Evolutionary conservation across 495 filamentous ascomycete genomes (phyloP).

Genomic region (Aspergillus kassunensis): DNA sequence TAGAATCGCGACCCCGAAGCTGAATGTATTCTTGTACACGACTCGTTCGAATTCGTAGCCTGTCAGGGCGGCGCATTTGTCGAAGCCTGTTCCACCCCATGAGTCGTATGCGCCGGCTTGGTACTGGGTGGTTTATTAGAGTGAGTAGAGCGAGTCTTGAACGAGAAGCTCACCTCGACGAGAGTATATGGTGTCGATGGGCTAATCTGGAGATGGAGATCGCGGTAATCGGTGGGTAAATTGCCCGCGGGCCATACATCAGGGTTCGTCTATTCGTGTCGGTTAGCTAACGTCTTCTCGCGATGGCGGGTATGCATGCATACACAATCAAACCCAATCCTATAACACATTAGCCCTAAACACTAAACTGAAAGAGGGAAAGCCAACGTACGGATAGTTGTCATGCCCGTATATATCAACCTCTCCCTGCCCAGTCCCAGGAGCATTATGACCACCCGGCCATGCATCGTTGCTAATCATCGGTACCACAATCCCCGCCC

Average conservation of each 20-base stretch:
- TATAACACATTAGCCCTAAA: neutral
- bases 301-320: too few relatives aligned
- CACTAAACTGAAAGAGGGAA: neutral
- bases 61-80: conserved; percentile 57
- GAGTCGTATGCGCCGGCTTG: conserved; percentile 75
- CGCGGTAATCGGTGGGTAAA: conserved; percentile 45
- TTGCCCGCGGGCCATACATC: conserved; percentile 43
- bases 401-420: conserved; percentile 81
- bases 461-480: conserved; percentile 72
- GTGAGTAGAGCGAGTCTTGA: neutral
- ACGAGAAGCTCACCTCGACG: conserved; percentile 46
- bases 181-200: conserved; percentile 66
- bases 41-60: conserved; percentile 71
- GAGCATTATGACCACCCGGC: conserved; percentile 57
- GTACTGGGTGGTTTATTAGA: conserved; percentile 40
- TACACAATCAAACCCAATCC: conserved; percentile 58
- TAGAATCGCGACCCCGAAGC: conserved; percentile 56
- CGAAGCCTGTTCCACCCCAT: conserved; percentile 69
- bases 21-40: conserved; percentile 76
- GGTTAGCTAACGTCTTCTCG: neutral
- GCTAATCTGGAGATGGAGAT: conserved; percentile 52
- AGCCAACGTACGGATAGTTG: conserved; percentile 51
- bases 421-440: conserved; percentile 57
- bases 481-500: conserved; percentile 68
- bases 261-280: conserved; percentile 36